A percentile compares a stretch with the other conserved stretches of the same genome.
Conservation (phyloP, 164 flowering plant species). For the Sedum album region DNA sequence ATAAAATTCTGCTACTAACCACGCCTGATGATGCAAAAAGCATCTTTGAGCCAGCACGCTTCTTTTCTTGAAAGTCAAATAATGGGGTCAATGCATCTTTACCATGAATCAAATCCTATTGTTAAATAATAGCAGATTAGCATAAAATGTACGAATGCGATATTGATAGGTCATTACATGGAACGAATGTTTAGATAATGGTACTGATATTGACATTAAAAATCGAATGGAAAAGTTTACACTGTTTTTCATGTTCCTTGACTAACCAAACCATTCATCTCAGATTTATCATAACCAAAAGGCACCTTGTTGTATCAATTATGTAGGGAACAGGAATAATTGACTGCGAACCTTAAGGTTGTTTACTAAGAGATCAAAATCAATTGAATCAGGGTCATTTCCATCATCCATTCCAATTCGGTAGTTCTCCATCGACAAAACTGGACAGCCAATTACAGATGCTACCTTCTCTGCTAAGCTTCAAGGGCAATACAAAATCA, state of each 20-base stretch:
- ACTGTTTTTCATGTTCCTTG: too few relatives aligned
- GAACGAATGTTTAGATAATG: not conserved
- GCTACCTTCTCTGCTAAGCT: conserved; percentile 98
- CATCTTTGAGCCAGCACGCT: conserved; percentile 50
- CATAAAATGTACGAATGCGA: too few relatives aligned
- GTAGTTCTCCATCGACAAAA: conserved; percentile 92
- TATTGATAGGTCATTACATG: not conserved
- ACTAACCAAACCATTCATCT: too few relatives aligned
- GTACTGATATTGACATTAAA: too few relatives aligned
- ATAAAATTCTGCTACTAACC: conserved; percentile 25
- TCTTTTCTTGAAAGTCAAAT: conserved; percentile 86
- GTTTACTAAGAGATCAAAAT: conserved; percentile 64
- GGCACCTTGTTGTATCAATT: not conserved
- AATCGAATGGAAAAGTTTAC: too few relatives aligned
- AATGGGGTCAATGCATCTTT: conserved; percentile 63
- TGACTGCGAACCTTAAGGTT: conserved; percentile 77
- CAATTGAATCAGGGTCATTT: conserved; percentile 73
- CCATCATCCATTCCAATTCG: conserved; percentile 80
- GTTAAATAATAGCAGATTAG: conserved; percentile 10
- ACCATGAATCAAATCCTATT: conserved; percentile 81
- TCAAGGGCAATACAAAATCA: conserved; percentile 26
- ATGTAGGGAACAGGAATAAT: not conserved
- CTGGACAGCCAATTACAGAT: conserved; percentile 86
- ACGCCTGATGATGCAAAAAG: conserved; percentile 76
- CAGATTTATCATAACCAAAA: too few relatives aligned